phyloP scores from a whole-genome alignment of 352 stramenopile species.

The Phytophthora sp. region DNA sequence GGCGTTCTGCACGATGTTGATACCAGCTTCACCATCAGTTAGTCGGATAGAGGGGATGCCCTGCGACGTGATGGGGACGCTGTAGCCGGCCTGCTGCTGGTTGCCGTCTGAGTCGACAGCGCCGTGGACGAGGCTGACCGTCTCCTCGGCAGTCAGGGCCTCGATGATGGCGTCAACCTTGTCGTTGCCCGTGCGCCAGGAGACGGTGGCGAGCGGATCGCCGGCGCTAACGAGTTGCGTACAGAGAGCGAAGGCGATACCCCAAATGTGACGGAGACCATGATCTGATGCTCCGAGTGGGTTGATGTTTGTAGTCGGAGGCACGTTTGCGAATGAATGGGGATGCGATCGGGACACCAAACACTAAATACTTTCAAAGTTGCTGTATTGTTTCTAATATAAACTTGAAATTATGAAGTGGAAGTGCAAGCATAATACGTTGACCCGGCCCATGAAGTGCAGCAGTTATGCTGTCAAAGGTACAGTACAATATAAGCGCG shows the following conservation, averaged over 20 bases:
- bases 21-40: constrained; percentile 35
- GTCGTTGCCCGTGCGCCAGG: constrained; percentile 36
- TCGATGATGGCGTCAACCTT: constrained; percentile 41
- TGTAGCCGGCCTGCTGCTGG: constrained; percentile 42
- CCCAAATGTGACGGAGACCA: constrained; percentile 38
- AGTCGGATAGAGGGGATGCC: constrained; percentile 35
- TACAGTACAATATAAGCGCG: too few species aligned
- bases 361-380: too few species aligned
- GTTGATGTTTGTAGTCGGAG: constrained; percentile 8
- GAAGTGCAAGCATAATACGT: too few species aligned
- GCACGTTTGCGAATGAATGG: constrained; percentile 32
- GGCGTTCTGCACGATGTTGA: constrained; percentile 42
- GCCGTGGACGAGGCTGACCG: constrained; percentile 38
- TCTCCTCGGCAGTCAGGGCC: constrained; percentile 33
- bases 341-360: too few species aligned
- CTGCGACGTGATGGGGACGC: constrained; percentile 27
- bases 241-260: constrained; percentile 32
- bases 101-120: constrained; percentile 30
- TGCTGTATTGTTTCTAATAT: too few species aligned
- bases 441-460: too few species aligned
- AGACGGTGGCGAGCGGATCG: constrained; percentile 33
- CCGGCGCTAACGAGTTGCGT: constrained; percentile 24
- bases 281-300: constrained; percentile 7
- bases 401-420: too few species aligned
- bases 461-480: too few species aligned